Base-by-base conservation (phyloP, 768 basidiomycete species). In the Neoboletus brunneissimus region DNA sequence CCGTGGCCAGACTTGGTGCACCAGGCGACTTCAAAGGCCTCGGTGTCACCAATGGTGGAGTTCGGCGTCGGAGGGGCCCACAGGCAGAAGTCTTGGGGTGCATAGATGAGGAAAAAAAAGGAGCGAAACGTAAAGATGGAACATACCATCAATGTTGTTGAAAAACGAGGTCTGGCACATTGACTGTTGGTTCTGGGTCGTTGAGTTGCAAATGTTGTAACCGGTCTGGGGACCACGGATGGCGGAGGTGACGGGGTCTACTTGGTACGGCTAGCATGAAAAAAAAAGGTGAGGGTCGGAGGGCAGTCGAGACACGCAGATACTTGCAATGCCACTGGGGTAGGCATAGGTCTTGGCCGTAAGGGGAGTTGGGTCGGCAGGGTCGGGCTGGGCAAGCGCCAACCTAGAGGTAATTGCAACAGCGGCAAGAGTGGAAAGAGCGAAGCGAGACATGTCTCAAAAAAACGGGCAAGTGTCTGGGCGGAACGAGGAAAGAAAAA, bases 1-100 rank as follows among this genome's bases (percentile, higher is more conserved):
- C 91, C 91, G 55, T 79, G 78, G 5, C 79, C 81, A 0, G 79
- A 69, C 68, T 85, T 81, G 13, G 83, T 81, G 70, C 90, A 94
- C 79, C 81, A 94, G 1, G 88, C 83, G 22, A 94, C 86, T 63
- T 81, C 85, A 51, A 77, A 72, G 23, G 77, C 83, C 66, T 94
- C 92, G 10, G 79, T 78, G 58, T 88, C 80, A 46, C 80, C 86
- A 40, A 93, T 85, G 13, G 73, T 70, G 13, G 79, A 75, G 64
- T 82, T 76, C 1, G 79, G 72, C 0, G 61, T 62, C 0, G 76
- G 66, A 1, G 87, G 81, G 6, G 77, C 85, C 83, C 85, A 89
- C 0, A 89, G 59, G 63, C 88, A 90, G 68, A 87, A 89, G 59
- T 89, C 88, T 89, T 47, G 16, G 16, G 10, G n/a, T 45, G 59